Percentiles rank a stretch among this genome's conserved stretches.
phyloP scores from a whole-genome alignment of 768 basidiomycete genomes.

The Strobilomyces dryophilus region DNA sequence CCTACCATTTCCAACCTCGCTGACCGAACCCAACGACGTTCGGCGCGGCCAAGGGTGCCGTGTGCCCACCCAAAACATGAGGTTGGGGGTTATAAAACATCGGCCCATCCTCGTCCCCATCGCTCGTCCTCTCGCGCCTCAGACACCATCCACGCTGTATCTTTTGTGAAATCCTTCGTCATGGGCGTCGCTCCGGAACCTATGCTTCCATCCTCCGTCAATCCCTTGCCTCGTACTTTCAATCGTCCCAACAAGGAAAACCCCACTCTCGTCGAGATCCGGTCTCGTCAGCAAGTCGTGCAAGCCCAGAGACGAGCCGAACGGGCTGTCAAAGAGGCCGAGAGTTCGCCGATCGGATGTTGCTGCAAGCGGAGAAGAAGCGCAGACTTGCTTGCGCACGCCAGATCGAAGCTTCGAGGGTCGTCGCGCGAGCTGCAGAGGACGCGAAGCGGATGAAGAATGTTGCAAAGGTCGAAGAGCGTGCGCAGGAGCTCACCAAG shows the following conservation, averaged over 20 bases:
- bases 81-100: neutral
- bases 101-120: neutral
- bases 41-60: neutral
- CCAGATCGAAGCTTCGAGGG: conserved; percentile 6
- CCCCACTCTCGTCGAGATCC: conserved; percentile 8
- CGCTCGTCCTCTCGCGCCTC: no score
- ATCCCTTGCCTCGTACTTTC: neutral
- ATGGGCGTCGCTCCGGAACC: conserved; percentile 5
- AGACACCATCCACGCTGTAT: neutral
- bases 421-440: conserved; percentile 6
- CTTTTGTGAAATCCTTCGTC: neutral
- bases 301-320: conserved; percentile 2
- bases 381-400: conserved; percentile 1
- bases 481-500: neutral
- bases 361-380: conserved; percentile 3
- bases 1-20: neutral
- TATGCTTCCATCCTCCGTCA: neutral
- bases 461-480: neutral
- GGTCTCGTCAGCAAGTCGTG: conserved; percentile 4
- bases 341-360: neutral
- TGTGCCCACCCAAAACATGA: neutral
- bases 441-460: conserved; percentile 5
- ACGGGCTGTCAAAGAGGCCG: conserved; percentile 1
- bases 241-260: conserved; percentile 7
- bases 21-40: neutral